Evolutionary conservation across 306 rosid species (phyloP), one percentile per base, ranked within the genome.

Genomic region (Luffa acutangula): DNA sequence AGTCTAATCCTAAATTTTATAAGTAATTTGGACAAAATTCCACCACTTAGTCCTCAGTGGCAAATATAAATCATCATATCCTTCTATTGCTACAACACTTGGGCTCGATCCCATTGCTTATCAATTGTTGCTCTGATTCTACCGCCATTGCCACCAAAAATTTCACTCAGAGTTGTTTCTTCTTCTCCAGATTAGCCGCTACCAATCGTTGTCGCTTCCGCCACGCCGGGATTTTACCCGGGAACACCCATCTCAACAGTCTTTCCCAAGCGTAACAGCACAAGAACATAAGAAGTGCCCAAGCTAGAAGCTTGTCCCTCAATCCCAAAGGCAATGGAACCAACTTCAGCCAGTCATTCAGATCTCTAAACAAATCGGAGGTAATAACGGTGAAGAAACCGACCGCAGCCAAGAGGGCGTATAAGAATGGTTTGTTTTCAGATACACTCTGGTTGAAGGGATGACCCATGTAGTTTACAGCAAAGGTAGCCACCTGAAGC

Each of bases 401-500:
- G 21, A 84, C 92, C 0, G 99, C 93, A 17, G 91, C 88, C 73
- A 81, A 54, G 15, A 96, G 96, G 2, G 99, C 99, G 69, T 84
- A 93, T 73, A 81, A 78, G 85, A 96, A 96, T 0, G 98, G 99
- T 76, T 85, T 91, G 89, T 96, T 96, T 77, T 96, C 97, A 2
- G 93, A 82, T 71, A 96, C 87, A 82, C 99, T 96, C 87, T 96
- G 99, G 89, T 96, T 96, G 84, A 96, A 96, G 36, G 99, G 99
- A 80, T 96, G 99, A 14, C 99, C 98, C 99, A 93, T 96, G 80
- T 96, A 96, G 89, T 96, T 96, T 76, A 96, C 99, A 46, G 98
- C 97, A 67, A 96, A 96, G 46, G 99, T 96, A n/a, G 99, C 99
- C 86, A 96, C 99, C 90, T 96, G 99, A 75, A 96, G 88, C 99